Evolutionary conservation across 768 basidiomycete genomes (phyloP), one percentile per base, ranked within the genome.

Genomic region (Vishniacozyma victoriae): DNA sequence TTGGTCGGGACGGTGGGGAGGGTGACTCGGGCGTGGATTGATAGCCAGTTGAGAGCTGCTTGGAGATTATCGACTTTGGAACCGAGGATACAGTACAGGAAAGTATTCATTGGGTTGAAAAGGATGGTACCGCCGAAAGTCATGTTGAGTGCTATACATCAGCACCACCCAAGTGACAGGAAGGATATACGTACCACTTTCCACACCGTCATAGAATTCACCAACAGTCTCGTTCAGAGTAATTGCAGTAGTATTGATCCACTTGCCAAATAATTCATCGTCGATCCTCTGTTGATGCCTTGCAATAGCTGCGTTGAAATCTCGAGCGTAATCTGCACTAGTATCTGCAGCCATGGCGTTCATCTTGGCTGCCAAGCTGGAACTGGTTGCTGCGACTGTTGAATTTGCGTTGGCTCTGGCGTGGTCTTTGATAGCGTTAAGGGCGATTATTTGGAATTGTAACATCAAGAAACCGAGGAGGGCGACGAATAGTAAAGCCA

Each of bases 401-500:
- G 79, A 70, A 4, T 80, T 75, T 15, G 86, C 82, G 37, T 79
- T 79, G 33, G 76, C 75, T n/a, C 77, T 72, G 55, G 84, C 92
- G 50, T 82, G 80, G 25, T 76, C 73, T 46, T 82, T 81, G 24
- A 97, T 76, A 0, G 89, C 87, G 0, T 78, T 74, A 46, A 96
- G 74, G 4, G 86, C 87, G 35, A 83, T 69, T 35, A 99, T 78
- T 72, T 99, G 95, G 23, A 93, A 75, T 72, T 96, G 78, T 24
- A 97, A 82, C 25, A 83, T 83, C 38, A 97, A 70, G 12, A 97
- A 72, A 9, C 92, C 92, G 58, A 96, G 82, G 57, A 91, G 74
- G n/a, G 92, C 91, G 59, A 97, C 87, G 52, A 91, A 79, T 69
- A 99, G 82, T 65, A 91, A 87, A 0, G 87, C 85, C 37, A 93